These are phyloP conservation scores for Volvox reticuliferus DNA, from an alignment of 139 green algal species.

Conservation along the genomic window DNA sequence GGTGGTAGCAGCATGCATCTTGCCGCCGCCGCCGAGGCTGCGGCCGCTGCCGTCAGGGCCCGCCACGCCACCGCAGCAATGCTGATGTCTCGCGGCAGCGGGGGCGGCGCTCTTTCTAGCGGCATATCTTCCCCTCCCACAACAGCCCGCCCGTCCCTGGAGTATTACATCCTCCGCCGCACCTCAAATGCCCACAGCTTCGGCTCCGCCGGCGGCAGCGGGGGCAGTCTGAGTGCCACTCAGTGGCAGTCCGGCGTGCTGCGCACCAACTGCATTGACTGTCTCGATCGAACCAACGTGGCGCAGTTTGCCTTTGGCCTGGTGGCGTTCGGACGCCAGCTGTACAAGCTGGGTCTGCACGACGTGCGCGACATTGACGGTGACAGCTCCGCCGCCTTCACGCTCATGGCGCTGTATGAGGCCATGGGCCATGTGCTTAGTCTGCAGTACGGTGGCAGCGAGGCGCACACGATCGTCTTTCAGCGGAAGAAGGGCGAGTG, in stretches of 20 bases:
- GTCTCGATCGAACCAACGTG: slow-evolving; percentile 97
- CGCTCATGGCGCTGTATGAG: slow-evolving; percentile 94
- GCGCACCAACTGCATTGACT: slow-evolving; percentile 98
- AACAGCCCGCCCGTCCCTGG: neutral
- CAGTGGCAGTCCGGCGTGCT: slow-evolving; percentile 73
- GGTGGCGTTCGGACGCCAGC: slow-evolving; percentile 83
- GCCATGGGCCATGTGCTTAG: slow-evolving; percentile 90
- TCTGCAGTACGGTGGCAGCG: slow-evolving; percentile 92
- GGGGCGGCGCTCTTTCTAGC: neutral
- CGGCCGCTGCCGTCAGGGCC: slow-evolving; percentile 5
- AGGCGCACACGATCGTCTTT: slow-evolving; percentile 94
- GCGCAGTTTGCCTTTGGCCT: slow-evolving; percentile 90
- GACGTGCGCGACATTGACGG: slow-evolving; percentile 59
- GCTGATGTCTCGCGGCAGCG: neutral
- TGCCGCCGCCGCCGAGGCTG: slow-evolving; percentile 25
- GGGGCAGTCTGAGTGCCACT: neutral
- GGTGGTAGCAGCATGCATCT: neutral
- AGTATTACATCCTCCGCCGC: neutral
- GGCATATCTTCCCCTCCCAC: neutral
- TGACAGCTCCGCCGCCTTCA: slow-evolving; percentile 69
- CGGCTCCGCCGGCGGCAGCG: neutral
- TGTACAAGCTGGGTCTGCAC: slow-evolving; percentile 69
- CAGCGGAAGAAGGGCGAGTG: slow-evolving; percentile 85
- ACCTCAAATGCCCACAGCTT: neutral
- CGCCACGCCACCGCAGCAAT: neutral